Conservation (phyloP, 164 flowering plant genomes). For the Taxillus chinensis region DNA sequence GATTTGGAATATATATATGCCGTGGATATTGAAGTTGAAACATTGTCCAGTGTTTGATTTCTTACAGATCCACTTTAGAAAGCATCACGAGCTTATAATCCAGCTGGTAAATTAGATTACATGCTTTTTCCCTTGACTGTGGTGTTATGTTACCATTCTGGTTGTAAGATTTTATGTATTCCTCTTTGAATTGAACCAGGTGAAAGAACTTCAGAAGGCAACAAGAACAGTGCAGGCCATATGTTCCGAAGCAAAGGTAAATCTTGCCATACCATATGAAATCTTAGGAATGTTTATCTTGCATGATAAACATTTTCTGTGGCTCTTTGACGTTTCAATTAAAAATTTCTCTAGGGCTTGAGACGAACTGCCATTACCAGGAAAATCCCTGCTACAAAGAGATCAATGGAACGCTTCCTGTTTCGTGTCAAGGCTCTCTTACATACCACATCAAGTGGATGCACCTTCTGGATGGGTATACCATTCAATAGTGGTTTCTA, state of each 20-base stretch:
- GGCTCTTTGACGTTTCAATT: not conserved
- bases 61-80: slow-evolving; percentile 44
- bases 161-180: not conserved
- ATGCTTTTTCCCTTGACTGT: slow-evolving; percentile 2
- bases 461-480: slow-evolving; percentile 82
- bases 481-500: not conserved
- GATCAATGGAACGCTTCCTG: slow-evolving; percentile 79
- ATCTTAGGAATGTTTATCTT: not conserved
- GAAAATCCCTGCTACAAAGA: slow-evolving; percentile 74
- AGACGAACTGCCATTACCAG: slow-evolving; percentile 59
- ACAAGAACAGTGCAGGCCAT: slow-evolving; percentile 79
- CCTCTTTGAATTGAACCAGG: slow-evolving; percentile 25
- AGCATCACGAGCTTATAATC: slow-evolving; percentile 44
- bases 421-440: slow-evolving; percentile 80
- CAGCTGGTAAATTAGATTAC: slow-evolving; percentile 39
- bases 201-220: slow-evolving; percentile 79
- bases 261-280: slow-evolving; percentile 1
- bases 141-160: not conserved
- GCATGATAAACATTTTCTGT: not conserved
- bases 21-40: slow-evolving; percentile 12
- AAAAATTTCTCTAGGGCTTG: slow-evolving; percentile 34
- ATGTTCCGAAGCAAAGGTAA: slow-evolving; percentile 90
- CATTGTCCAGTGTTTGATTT: slow-evolving; percentile 60
- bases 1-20: not conserved
- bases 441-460: slow-evolving; percentile 50